Percentiles rank a stretch among this genome's conserved stretches.
phyloP scores from a whole-genome alignment of 2,329 filamentous ascomycete species.

The Pestalotiopsis sp. region DNA sequence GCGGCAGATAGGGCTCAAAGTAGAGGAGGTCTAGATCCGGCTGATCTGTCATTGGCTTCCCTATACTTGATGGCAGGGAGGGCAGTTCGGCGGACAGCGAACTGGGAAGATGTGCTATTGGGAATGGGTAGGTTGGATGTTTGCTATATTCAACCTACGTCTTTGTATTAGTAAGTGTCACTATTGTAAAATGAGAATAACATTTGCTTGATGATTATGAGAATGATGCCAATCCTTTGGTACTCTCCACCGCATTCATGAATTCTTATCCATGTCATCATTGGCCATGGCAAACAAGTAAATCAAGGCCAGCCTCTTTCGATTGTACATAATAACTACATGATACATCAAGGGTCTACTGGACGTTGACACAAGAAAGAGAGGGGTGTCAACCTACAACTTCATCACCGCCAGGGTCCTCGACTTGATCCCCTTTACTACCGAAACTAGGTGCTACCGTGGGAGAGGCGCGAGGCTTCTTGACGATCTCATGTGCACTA shows the following conservation, averaged over 20 bases:
- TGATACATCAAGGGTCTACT: not conserved
- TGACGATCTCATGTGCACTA: conserved; percentile 18
- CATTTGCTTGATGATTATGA: too few species aligned
- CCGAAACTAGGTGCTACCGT: not conserved
- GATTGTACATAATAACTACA: not conserved
- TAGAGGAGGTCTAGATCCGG: conserved; percentile 74
- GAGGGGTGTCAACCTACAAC: not conserved
- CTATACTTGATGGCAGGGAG: conserved; percentile 53
- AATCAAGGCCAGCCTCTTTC: not conserved
- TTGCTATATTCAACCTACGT: conserved; percentile 28
- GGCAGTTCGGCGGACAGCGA: conserved; percentile 40
- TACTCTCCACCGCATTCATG: too few species aligned
- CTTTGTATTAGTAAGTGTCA: not conserved
- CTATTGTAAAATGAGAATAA: not conserved
- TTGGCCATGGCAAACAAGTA: not conserved
- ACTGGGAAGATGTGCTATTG: conserved; percentile 46
- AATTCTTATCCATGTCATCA: too few species aligned
- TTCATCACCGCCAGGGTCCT: not conserved
- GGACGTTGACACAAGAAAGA: not conserved
- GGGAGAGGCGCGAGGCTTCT: conserved; percentile 35
- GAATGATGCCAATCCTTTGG: too few species aligned
- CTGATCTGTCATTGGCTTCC: conserved; percentile 63
- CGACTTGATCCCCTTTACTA: not conserved
- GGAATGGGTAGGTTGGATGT: conserved; percentile 53
- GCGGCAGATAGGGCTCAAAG: conserved; percentile 72